These are phyloP conservation scores for Podospora conica DNA, from an alignment of 495 filamentous ascomycete species.

Conservation along the genomic window DNA sequence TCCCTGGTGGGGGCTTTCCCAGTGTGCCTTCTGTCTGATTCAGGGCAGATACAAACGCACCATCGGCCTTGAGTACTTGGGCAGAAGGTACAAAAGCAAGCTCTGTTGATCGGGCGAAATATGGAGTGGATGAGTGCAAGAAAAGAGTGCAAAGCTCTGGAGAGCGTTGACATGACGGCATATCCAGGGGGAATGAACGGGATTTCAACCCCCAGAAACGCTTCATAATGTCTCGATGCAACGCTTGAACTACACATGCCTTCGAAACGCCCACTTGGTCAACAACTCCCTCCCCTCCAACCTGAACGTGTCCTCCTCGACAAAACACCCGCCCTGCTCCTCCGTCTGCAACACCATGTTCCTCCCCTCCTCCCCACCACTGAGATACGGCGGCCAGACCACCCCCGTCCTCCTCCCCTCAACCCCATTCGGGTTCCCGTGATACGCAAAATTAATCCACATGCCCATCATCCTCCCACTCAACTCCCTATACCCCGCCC, in stretches of 20 bases:
- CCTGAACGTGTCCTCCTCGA: constrained; percentile 30
- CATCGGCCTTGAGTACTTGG: not conserved
- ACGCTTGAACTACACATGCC: constrained; percentile 21
- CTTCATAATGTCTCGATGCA: not conserved
- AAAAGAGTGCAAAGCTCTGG: not conserved
- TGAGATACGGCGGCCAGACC: constrained; percentile 26
- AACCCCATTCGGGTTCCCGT: constrained; percentile 26
- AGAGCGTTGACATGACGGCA: not conserved
- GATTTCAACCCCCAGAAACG: not conserved
- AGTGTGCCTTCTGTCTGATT: not conserved
- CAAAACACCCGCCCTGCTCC: constrained; percentile 25
- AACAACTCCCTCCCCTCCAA: constrained; percentile 31
- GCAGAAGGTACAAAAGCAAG: not conserved
- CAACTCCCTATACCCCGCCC: constrained; percentile 23
- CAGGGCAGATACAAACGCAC: not conserved
- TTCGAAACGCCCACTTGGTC: constrained; percentile 30
- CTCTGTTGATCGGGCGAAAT: not conserved
- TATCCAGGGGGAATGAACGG: no score
- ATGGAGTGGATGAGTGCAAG: not conserved
- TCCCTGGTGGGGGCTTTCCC: no score
- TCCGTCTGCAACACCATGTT: constrained; percentile 34
- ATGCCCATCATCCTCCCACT: constrained; percentile 24
- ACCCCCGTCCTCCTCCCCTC: constrained; percentile 7
- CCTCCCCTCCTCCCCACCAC: constrained; percentile 18
- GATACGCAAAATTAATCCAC: constrained; percentile 31